Base-by-base conservation (phyloP, 2,329 filamentous ascomycete genomes). In the Calonectria ilicicola region DNA sequence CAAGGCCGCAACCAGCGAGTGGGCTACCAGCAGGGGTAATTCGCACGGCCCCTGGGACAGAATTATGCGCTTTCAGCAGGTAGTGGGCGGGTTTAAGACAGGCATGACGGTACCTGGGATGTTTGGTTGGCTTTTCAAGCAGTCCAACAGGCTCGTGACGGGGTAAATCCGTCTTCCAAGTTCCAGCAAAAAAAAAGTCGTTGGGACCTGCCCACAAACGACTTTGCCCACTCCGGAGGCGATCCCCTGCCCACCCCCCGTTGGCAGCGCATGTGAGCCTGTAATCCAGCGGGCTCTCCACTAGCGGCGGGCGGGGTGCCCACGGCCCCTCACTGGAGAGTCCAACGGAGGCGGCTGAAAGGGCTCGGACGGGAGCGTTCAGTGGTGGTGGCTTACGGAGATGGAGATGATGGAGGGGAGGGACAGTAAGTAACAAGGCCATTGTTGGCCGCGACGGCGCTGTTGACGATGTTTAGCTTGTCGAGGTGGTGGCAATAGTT, bases 321-420 rank as follows among this genome's bases (percentile, higher is more conserved):
- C 51, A 51, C 53, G 51, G 51, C 44, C 64, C 53, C 60, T 72
- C 65, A 68, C 51, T 69, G 60, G 65, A 63, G 60, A 19, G 65
- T 35, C 58, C 67, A 65, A 42, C 53, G 26, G 67, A 63, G 60
- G 40, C 65, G 47, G 67, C 60, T 69, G 26, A 69, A 14, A 26
- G 67, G 67, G 62, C 49, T 65, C 21, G 60, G 56, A 71, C 64
- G 69, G 69, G 69, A 66, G n/a, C 51, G 27, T 51, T 42, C 44
- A 42, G 9, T 26, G 65, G 65, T 65, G 44, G 70, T 62, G 68
- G 64, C 46, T 51, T 51, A 40, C 2, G 58, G 26, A 65, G 40
- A 47, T 70, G 49, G 67, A 69, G 58, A 56, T 65, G 67, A 69
- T 58, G 60, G 38, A 65, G 60, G 58, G 49, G 67, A 69, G 47